Evolutionary conservation across 495 filamentous ascomycete genomes (phyloP), one percentile per base, ranked within the genome.

Genomic region (Neurospora hispaniola): DNA sequence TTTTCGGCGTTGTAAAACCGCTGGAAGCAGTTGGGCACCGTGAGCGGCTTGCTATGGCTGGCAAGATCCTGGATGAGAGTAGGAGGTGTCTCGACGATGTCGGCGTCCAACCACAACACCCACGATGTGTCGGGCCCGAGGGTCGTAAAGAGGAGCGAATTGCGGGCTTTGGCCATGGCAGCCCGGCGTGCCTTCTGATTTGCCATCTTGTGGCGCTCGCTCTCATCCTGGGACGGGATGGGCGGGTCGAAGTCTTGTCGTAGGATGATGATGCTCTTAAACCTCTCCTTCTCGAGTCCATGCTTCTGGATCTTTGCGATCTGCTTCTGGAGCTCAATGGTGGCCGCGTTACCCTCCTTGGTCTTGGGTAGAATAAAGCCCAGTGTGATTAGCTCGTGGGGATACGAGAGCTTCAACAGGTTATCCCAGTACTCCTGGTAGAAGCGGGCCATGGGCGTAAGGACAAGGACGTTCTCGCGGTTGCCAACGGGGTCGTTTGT

Each of bases 311-410:
- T 96, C 76, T 90, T 91, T 41, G 89, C 84, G 76, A 99, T 92
- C 68, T 93, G 91, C 48, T 89, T 90, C 81, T 99, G 95, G 16
- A 99, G 85, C 54, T 90, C 90, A 1, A 88, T 80, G 16, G 94
- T 93, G 2, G 96, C 96, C 12, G 87, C 81, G 77, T 97, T 94
- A 42, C 96, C 96, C 70, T 97, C 94, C 74, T 89, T 89, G 59
- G 90, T 96, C 80, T 95, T 94, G 10, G 96, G 96, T 39, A 96
- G 88, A 78, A 99, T 99, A 82, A 98, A 99, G n/a, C 93, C 96
- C 35, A 99, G 85, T 0, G 93, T 94, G 77, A 99, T 94, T 54
- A 98, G 85, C 66, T 97, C 93, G 83, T 97, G 96, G 10, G 96
- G 96, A 80, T 97, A 99, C 77, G 81, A 86, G 66, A 99, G 85